A percentile compares a stretch with the other conserved stretches of the same genome.
These are phyloP conservation scores for Acephala macrosclerotiorum DNA, from an alignment of 2,329 filamentous ascomycete genomes.

Conservation along the genomic window DNA sequence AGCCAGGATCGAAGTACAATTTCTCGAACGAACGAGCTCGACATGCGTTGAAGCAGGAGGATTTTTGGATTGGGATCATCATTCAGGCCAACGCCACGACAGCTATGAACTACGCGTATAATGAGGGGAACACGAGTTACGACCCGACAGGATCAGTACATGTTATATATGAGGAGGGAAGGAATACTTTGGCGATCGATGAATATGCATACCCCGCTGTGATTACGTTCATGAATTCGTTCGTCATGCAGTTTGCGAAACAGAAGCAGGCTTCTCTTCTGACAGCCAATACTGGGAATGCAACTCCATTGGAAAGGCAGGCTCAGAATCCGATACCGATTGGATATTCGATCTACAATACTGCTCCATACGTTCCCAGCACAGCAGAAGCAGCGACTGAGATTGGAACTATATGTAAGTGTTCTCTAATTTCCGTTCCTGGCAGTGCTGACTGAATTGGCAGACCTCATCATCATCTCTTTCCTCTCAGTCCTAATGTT, in stretches of 20 bases:
- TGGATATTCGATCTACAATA: constrained; percentile 26
- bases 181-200: constrained; percentile 29
- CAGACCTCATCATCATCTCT: constrained; percentile 33
- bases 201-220: constrained; percentile 23
- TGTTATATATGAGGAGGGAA: constrained; percentile 31
- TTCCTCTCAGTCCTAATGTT: constrained; percentile 35
- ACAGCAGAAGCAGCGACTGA: constrained; percentile 33
- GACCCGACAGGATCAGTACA: constrained; percentile 26
- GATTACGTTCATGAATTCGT: constrained; percentile 25
- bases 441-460: not conserved
- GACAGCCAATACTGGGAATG: constrained; percentile 17
- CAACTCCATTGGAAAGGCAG: constrained; percentile 25
- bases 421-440: not conserved
- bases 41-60: constrained; percentile 27
- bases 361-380: constrained; percentile 26
- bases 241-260: constrained; percentile 29
- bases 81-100: constrained; percentile 30
- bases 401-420: constrained; percentile 34
- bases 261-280: constrained; percentile 27
- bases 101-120: constrained; percentile 32
- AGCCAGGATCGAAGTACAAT: constrained; percentile 21
- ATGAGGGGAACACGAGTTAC: constrained; percentile 23
- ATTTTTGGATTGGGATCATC: constrained; percentile 31
- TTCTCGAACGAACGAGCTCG: constrained; percentile 20
- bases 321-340: constrained; percentile 23